A percentile compares a stretch with the other conserved stretches of the same genome.
These are phyloP conservation scores for Dictyostelium purpureum DNA, from an alignment of 78 protist species.

Conservation along the genomic window DNA sequence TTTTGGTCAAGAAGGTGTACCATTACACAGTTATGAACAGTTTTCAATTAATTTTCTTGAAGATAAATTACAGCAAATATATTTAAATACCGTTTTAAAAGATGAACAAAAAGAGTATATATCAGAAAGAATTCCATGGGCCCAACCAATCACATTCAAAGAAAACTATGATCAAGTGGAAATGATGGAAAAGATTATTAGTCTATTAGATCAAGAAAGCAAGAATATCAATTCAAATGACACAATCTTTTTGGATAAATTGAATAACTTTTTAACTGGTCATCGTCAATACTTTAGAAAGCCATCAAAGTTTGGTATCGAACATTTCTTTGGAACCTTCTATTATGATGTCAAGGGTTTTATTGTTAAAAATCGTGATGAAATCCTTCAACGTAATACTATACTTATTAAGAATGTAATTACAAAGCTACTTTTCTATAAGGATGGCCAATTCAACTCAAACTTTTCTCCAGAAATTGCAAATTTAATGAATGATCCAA, in stretches of 20 bases:
- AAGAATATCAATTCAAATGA: slow-evolving; percentile 34
- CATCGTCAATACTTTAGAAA: slow-evolving; percentile 9
- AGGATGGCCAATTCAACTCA: not conserved
- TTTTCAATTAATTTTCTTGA: slow-evolving; percentile 82
- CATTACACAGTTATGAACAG: slow-evolving; percentile 88
- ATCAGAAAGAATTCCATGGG: slow-evolving; percentile 62
- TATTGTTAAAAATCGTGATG: slow-evolving; percentile 51
- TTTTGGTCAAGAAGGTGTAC: slow-evolving; percentile 91
- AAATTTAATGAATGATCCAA: not conserved
- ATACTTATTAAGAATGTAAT: slow-evolving; percentile 2
- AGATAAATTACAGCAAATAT: slow-evolving; percentile 90
- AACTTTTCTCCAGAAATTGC: not conserved
- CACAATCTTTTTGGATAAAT: slow-evolving; percentile 23
- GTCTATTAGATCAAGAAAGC: slow-evolving; percentile 54
- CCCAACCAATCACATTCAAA: slow-evolving; percentile 17
- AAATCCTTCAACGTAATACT: not conserved
- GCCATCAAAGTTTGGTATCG: slow-evolving; percentile 38
- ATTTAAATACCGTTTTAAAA: slow-evolving; percentile 83
- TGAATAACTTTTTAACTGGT: slow-evolving; percentile 9
- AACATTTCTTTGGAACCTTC: slow-evolving; percentile 40
- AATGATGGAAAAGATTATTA: slow-evolving; percentile 71
- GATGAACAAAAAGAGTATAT: slow-evolving; percentile 90
- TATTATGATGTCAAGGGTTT: slow-evolving; percentile 48
- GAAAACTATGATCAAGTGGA: slow-evolving; percentile 70
- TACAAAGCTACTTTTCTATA: slow-evolving; percentile 6